Conservation (phyloP, 2,329 filamentous ascomycete species). For the Curvularia sp. region DNA sequence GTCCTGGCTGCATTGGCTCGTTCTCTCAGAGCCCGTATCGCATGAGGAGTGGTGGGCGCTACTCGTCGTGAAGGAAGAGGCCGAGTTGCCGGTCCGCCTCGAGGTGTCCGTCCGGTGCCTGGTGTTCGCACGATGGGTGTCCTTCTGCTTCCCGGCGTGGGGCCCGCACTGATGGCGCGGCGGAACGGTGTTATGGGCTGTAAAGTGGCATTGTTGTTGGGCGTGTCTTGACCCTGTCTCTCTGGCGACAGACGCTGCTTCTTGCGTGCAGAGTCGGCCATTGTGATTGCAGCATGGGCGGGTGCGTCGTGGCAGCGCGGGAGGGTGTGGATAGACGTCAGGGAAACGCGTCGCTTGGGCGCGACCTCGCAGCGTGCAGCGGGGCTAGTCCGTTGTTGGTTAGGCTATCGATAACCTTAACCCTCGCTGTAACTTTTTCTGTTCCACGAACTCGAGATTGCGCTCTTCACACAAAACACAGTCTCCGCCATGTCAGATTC, state of each 20-base stretch:
- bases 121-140: constrained; percentile 48
- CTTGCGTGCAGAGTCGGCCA: constrained; percentile 50
- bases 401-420: constrained; percentile 44
- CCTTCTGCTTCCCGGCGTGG: constrained; percentile 42
- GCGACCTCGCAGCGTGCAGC: constrained; percentile 21
- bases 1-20: constrained; percentile 59
- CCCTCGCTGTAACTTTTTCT: constrained; percentile 34
- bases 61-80: constrained; percentile 45
- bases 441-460: constrained; percentile 22
- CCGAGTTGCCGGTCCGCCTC: constrained; percentile 43
- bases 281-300: constrained; percentile 23
- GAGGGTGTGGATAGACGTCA: constrained; percentile 34
- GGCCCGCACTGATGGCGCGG: constrained; percentile 46
- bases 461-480: constrained; percentile 31
- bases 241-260: constrained; percentile 46
- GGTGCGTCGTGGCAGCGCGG: constrained; percentile 15
- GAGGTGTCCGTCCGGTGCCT: constrained; percentile 47
- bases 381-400: constrained; percentile 8
- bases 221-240: constrained; percentile 37
- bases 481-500: constrained; percentile 55
- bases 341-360: constrained; percentile 31
- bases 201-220: constrained; percentile 25
- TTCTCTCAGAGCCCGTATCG: constrained; percentile 62
- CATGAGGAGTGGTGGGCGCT: constrained; percentile 63
- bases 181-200: constrained; percentile 46